phyloP scores from a whole-genome alignment of 2,329 filamentous ascomycete species.

The Aureobasidium sp. region DNA sequence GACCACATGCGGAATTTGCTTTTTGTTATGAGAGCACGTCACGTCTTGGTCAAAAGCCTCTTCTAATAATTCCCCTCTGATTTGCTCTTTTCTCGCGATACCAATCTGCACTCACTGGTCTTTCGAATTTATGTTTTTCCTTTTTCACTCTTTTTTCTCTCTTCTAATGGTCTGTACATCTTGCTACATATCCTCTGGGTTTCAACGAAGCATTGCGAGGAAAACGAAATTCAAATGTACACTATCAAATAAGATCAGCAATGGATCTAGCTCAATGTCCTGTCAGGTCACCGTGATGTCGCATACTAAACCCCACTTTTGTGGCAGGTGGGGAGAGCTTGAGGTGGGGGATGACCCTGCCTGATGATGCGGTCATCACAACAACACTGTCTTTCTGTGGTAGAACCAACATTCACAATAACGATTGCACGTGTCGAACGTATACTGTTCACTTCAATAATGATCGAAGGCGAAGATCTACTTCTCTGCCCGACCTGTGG shows the following conservation, averaged over 20 bases:
- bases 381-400: not conserved
- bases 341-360: not conserved
- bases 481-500: constrained; percentile 64
- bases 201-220: not conserved
- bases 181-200: not conserved
- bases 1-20: not conserved
- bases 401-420: too few relatives aligned
- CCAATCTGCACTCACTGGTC: not conserved
- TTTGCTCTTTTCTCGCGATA: not conserved
- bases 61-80: not conserved
- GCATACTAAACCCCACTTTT: not conserved
- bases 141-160: not conserved
- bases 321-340: not conserved
- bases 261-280: not conserved
- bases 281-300: not conserved
- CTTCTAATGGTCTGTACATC: not conserved
- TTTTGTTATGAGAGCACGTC: not conserved
- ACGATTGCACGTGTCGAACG: too few relatives aligned
- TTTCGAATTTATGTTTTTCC: not conserved
- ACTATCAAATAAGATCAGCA: not conserved
- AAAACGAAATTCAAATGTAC: not conserved
- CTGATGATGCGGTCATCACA: constrained; percentile 1
- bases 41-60: not conserved
- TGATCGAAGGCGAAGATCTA: constrained; percentile 28
- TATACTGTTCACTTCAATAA: not conserved